phyloP scores from a whole-genome alignment of 306 rosid genomes.

The Dalbergia cultrata region DNA sequence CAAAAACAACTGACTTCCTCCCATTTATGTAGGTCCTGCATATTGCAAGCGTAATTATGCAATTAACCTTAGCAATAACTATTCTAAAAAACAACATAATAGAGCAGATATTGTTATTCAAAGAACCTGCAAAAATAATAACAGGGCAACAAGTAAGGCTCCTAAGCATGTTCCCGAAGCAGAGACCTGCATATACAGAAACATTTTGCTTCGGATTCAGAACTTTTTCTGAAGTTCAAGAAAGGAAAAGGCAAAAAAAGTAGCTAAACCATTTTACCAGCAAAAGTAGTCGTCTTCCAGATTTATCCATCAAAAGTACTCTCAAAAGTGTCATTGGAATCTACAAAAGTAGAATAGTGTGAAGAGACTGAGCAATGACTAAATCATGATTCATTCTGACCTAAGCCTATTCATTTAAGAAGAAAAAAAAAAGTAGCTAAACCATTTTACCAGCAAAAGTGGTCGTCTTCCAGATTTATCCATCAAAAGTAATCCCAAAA shows the following conservation, averaged over 20 bases:
- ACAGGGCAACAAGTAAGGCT: slow-evolving; percentile 57
- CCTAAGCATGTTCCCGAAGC: slow-evolving; percentile 73
- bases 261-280: slow-evolving; percentile 49
- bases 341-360: slow-evolving; percentile 43
- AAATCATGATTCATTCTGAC: too few species aligned
- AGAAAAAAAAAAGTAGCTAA: too few species aligned
- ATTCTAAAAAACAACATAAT: not conserved
- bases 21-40: slow-evolving; percentile 66
- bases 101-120: slow-evolving; percentile 5
- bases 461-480: too few species aligned
- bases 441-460: too few species aligned
- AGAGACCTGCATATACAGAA: slow-evolving; percentile 49
- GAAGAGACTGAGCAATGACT: slow-evolving; percentile 19
- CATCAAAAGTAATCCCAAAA: too few species aligned
- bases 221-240: slow-evolving; percentile 9
- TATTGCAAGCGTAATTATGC: slow-evolving; percentile 12
- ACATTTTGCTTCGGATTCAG: slow-evolving; percentile 25
- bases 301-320: slow-evolving; percentile 60
- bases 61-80: not conserved
- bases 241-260: not conserved
- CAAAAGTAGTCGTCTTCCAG: slow-evolving; percentile 70
- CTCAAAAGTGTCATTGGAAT: slow-evolving; percentile 66
- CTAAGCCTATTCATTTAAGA: too few species aligned
- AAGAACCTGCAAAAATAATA: slow-evolving; percentile 65
- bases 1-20: slow-evolving; percentile 54